phyloP scores from a whole-genome alignment of 2,329 filamentous ascomycete species.

The Paraphaeosphaeria sporulosa region DNA sequence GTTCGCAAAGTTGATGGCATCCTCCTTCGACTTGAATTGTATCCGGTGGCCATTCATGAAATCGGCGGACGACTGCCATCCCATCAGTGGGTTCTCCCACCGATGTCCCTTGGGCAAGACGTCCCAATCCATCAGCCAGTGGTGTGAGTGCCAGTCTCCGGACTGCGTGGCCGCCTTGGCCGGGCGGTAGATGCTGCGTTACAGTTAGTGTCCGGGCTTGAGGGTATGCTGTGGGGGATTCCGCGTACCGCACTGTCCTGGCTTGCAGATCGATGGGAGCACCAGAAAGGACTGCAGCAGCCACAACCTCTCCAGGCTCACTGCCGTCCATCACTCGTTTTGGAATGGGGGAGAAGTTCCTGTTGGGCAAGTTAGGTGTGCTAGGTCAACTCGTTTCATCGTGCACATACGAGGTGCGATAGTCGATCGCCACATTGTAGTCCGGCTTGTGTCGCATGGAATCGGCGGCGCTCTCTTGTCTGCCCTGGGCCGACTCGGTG shows the following conservation, averaged over 20 bases:
- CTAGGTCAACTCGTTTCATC: neutral
- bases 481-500: slow-evolving; percentile 59
- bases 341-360: slow-evolving; percentile 89
- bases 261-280: slow-evolving; percentile 94
- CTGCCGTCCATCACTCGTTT: slow-evolving; percentile 90
- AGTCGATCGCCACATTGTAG: slow-evolving; percentile 82
- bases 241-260: slow-evolving; percentile 83
- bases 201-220: slow-evolving; percentile 15
- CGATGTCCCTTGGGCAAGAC: slow-evolving; percentile 88
- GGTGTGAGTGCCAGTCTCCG: slow-evolving; percentile 80
- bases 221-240: neutral
- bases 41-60: slow-evolving; percentile 93
- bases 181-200: slow-evolving; percentile 83
- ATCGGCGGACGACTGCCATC: slow-evolving; percentile 96
- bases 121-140: slow-evolving; percentile 99
- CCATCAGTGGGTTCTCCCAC: slow-evolving; percentile 99
- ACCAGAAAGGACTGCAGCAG: slow-evolving; percentile 87
- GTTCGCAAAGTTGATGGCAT: slow-evolving; percentile 92
- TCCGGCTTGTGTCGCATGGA: slow-evolving; percentile 75
- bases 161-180: slow-evolving; percentile 97
- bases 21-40: slow-evolving; percentile 91
- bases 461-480: slow-evolving; percentile 58
- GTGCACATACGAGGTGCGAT: slow-evolving; percentile 81
- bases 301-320: slow-evolving; percentile 76
- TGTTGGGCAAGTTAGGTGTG: slow-evolving; percentile 52